Conservation (phyloP, 331 rosid genomes). For the Quercus tomentella region DNA sequence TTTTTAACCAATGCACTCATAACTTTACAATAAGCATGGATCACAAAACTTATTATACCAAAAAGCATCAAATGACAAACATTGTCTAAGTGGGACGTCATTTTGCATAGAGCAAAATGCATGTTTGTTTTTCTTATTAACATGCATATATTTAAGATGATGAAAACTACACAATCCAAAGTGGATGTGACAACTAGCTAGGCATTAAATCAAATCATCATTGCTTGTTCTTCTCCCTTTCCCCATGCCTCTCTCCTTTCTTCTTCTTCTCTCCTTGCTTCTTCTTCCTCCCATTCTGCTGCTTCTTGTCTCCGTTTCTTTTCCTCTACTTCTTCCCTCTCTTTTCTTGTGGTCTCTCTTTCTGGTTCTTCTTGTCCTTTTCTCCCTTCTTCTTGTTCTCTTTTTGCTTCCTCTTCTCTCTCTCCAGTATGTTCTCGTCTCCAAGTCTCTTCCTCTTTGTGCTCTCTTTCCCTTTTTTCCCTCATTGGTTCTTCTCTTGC, state of each 20-base stretch:
- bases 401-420: not conserved
- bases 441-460: not conserved
- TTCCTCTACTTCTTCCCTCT: not conserved
- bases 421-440: not conserved
- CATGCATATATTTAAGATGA: not conserved
- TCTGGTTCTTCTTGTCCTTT: not conserved
- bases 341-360: not conserved
- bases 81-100: not conserved
- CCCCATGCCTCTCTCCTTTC: not conserved
- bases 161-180: not conserved
- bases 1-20: not conserved
- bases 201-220: slow-evolving; percentile 9
- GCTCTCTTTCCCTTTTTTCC: not conserved
- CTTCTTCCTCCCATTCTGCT: not conserved
- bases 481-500: not conserved
- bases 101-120: too few species aligned
- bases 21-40: not conserved
- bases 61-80: not conserved
- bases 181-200: not conserved
- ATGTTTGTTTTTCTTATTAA: not conserved
- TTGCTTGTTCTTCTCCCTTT: not conserved
- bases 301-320: slow-evolving; percentile 1
- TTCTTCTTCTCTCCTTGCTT: not conserved
- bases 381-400: not conserved
- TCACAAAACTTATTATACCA: not conserved